Evolutionary conservation across 148 eudicot species (phyloP).

Genomic region (Rhododendron ferrugineum): DNA sequence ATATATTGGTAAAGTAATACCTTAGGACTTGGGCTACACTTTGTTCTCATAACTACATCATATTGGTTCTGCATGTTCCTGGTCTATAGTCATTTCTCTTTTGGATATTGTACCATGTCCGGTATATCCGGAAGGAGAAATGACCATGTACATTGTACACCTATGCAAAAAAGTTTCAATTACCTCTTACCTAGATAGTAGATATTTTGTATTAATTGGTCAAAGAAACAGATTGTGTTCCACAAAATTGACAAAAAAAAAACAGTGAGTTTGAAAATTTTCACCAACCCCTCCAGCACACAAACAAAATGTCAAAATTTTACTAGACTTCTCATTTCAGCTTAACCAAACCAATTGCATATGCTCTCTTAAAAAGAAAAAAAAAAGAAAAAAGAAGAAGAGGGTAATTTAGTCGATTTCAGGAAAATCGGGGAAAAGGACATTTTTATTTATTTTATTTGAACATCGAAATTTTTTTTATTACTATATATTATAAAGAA

Average conservation of each 20-base stretch:
- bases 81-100: too few relatives aligned
- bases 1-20: too few relatives aligned
- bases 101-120: too few relatives aligned
- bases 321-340: background rate
- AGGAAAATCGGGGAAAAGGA: background rate
- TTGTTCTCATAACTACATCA: too few relatives aligned
- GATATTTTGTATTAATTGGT: background rate
- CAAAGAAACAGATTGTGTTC: background rate
- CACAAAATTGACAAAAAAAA: background rate
- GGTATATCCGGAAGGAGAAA: too few relatives aligned
- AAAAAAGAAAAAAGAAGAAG: too few relatives aligned
- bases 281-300: background rate
- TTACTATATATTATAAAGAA: too few relatives aligned
- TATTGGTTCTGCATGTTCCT: too few relatives aligned
- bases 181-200: background rate
- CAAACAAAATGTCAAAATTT: background rate
- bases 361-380: background rate
- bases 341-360: background rate
- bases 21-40: too few relatives aligned
- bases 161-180: background rate
- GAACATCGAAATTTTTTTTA: background rate
- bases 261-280: background rate
- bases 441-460: too few relatives aligned
- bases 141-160: too few relatives aligned
- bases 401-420: background rate